A percentile compares a stretch with the other conserved stretches of the same genome.
Conservation (phyloP, 108 stramenopile species). For the Conticribra weissflogii region DNA sequence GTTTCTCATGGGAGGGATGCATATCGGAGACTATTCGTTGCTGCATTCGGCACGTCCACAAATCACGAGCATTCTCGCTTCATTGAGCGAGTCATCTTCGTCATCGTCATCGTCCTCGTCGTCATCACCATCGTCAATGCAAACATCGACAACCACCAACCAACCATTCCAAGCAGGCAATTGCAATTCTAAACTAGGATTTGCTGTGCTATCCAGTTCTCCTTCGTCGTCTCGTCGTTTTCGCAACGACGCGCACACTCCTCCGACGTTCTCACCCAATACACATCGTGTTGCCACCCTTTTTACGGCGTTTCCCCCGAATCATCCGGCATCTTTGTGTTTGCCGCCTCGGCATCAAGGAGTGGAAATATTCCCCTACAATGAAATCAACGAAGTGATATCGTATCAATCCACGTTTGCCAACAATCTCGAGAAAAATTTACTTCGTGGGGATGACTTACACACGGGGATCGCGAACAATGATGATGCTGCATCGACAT, state of each 20-base stretch:
- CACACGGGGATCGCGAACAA: slow-evolving; percentile 7
- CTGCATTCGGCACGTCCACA: too few relatives aligned
- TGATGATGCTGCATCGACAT: too few relatives aligned
- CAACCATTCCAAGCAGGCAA: slow-evolving; percentile 14
- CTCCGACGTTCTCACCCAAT: too few relatives aligned
- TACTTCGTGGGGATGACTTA: slow-evolving; percentile 15
- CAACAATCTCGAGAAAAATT: slow-evolving; percentile 29
- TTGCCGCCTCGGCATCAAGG: slow-evolving; percentile 29
- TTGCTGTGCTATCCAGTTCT: slow-evolving; percentile 32
- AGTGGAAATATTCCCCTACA: slow-evolving; percentile 40
- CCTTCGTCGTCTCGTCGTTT: slow-evolving; percentile 29
- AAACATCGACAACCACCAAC: not conserved
- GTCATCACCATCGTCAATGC: slow-evolving; percentile 11
- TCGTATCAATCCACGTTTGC: slow-evolving; percentile 47
- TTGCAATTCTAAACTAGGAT: slow-evolving; percentile 40
- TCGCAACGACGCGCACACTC: slow-evolving; percentile 30
- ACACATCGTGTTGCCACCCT: slow-evolving; percentile 30
- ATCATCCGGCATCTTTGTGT: slow-evolving; percentile 37
- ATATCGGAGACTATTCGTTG: too few relatives aligned
- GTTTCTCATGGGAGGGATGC: too few relatives aligned
- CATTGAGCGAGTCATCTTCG: too few relatives aligned
- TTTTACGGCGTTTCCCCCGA: slow-evolving; percentile 39
- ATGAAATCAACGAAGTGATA: slow-evolving; percentile 40
- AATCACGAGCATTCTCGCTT: too few relatives aligned
- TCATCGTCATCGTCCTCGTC: too few relatives aligned